Base-by-base conservation (phyloP, 106 monocot species). In the Narthecium ossifragum region DNA sequence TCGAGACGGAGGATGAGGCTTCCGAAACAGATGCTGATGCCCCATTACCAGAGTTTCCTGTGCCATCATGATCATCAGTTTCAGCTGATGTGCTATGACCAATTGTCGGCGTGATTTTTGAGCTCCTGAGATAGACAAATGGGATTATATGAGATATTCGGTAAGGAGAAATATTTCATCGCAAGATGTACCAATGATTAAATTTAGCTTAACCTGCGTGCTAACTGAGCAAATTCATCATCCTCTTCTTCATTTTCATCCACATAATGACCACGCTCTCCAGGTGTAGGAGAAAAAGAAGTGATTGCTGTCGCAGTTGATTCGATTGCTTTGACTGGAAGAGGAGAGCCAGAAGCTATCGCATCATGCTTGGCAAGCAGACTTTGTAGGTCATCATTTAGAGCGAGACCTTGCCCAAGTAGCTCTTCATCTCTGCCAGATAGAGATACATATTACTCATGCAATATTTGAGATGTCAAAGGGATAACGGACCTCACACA, bases 171-270 rank as follows among this genome's bases (percentile, higher is more conserved):
- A n/a, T n/a, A n/a, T n/a, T n/a, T n/a, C n/a, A n/a, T n/a, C n/a
- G n/a, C n/a, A n/a, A n/a, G n/a, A n/a, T n/a, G n/a, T n/a, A n/a
- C n/a, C n/a, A n/a, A n/a, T n/a, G n/a, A n/a, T n/a, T n/a, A n/a
- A n/a, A n/a, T n/a, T n/a, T n/a, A n/a, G n/a, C n/a, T n/a, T n/a
- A 14, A 85, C 85, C 85, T 85, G 70, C 81, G 82, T 65, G 86
- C 86, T 31, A 86, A 59, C 57, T 78, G 81, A 59, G 82, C 52
- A 61, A 86, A 86, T 47, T 86, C 86, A 49, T 86, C 85, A 26
- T 86, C 73, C 5, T 76, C 81, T 68, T 78, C 81, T 31, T 59
- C 73, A 27, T 74, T 75, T 25, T 80, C 73, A 15, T 69, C 63
- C 23, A 69, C 61, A 22, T 20, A 29, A 14, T 20, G 32, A 47